phyloP scores from a whole-genome alignment of 1,284 basidiomycete genomes.

The Pseudozyma tsukubaensis region DNA sequence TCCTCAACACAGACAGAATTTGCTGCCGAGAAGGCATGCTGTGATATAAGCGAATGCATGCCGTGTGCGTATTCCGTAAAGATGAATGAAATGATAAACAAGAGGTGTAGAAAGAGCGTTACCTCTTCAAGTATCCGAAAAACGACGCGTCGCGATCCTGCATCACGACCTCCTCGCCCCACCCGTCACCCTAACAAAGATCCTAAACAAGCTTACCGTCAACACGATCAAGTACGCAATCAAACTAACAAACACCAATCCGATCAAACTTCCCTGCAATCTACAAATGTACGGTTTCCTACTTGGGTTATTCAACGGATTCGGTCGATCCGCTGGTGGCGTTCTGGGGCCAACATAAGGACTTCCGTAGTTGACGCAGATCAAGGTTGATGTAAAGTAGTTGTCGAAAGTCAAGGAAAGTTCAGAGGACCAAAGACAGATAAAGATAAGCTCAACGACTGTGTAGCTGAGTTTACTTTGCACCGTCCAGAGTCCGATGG shows the following conservation, averaged over 20 bases:
- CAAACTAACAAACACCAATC: conserved; percentile 72
- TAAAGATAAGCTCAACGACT: conserved; percentile 77
- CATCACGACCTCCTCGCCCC: conserved; percentile 21
- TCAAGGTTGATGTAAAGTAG: conserved; percentile 85
- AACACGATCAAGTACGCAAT: conserved; percentile 65
- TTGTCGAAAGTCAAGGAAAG: conserved; percentile 89
- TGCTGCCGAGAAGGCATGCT: no score
- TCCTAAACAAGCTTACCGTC: conserved; percentile 61
- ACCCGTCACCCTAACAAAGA: conserved; percentile 55
- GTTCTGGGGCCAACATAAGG: conserved; percentile 74
- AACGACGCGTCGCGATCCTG: not conserved
- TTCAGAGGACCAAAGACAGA: conserved; percentile 90
- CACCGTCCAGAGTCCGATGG: conserved; percentile 84
- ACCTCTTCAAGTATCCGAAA: not conserved
- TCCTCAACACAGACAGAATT: no score
- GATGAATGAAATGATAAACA: no score
- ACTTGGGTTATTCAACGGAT: conserved; percentile 53
- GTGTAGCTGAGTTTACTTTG: conserved; percentile 64
- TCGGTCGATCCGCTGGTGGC: conserved; percentile 60
- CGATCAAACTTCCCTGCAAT: conserved; percentile 69
- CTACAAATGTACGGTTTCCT: conserved; percentile 74
- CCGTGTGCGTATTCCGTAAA: no score
- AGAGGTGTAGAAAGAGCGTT: not conserved
- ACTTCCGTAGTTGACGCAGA: conserved; percentile 72
- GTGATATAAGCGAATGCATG: no score